Evolutionary conservation across 768 basidiomycete genomes (phyloP), one percentile per base, ranked within the genome.

Genomic region (Cytidiella melzeri): DNA sequence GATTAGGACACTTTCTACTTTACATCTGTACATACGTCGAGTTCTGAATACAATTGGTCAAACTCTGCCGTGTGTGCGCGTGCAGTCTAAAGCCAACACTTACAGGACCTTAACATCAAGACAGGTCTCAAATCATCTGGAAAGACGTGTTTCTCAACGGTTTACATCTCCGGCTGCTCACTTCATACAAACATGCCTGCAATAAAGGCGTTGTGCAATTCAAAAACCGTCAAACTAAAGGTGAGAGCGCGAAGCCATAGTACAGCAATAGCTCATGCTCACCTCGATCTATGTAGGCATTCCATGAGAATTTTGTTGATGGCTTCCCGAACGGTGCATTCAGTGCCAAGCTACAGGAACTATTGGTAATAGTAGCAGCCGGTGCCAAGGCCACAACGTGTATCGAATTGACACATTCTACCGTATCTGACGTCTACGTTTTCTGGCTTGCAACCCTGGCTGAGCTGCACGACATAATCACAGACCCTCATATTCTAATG

Each of bases 381-480:
- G 15, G 9, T 10, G 40, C 40, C 4, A 43, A 43, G 20, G 9
- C 41, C 3, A 23, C 21, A 21, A 43, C 41, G 15, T 43, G 41
- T 23, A 13, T 43, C 18, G 21, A 43, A 23, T 43, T 23, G 11
- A 43, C 6, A 9, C 41, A 43, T 23, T 43, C 41, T 5, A 43
- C 41, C 6, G 21, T 43, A 6, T 43, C 41, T 3, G 41, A 43
- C 21, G 41, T 43, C 4, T 21, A 21, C 10, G 21, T 43, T 5
- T 43, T 43, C 23, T 43, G 41, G 41, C 41, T 43, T 6, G 41
- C 41, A 3, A 15, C 24, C 7, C 19, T 43, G 41, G 20, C 4
- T 20, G 41, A 43, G 41, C 41, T 43, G n/a, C 41, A 43, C 15
- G 41, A 43, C 15, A 43, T 24, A 6, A 25, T 43, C 41, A 23